These are phyloP conservation scores for Solanum raphanifolium DNA, from an alignment of 257 asterid genomes.

Conservation along the genomic window DNA sequence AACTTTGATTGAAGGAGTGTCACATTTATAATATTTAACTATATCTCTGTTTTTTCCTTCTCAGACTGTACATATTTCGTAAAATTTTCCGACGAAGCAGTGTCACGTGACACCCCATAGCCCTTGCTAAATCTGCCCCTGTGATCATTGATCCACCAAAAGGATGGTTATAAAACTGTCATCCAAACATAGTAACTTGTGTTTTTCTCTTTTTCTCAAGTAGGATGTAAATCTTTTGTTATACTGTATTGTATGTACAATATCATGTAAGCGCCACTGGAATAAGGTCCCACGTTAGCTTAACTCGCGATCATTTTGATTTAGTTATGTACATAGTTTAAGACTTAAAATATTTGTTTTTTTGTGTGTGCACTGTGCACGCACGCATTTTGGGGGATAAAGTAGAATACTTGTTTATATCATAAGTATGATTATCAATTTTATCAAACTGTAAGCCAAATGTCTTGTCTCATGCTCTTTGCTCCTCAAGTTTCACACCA, in stretches of 20 bases:
- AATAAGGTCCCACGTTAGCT: background rate
- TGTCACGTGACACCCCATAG: too few relatives aligned
- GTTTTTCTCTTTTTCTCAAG: background rate
- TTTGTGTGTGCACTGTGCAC: background rate
- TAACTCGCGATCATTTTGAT: background rate
- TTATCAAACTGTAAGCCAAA: background rate
- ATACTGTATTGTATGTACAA: background rate
- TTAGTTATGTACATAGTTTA: background rate
- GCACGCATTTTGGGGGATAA: background rate
- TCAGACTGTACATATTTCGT: too few relatives aligned
- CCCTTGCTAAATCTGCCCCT: too few relatives aligned
- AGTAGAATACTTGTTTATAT: background rate
- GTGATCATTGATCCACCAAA: background rate
- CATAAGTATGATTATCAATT: background rate
- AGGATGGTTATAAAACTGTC: background rate
- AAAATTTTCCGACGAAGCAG: too few relatives aligned
- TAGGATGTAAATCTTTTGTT: background rate
- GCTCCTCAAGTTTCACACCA: background rate
- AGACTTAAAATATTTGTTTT: background rate
- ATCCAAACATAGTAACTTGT: background rate
- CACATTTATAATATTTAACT: too few relatives aligned
- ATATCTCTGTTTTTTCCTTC: too few relatives aligned
- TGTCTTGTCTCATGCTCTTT: background rate
- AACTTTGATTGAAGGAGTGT: too few relatives aligned
- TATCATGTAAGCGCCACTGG: background rate